Conservation (phyloP, 441 rosid genomes). For the Populus tomentosa region DNA sequence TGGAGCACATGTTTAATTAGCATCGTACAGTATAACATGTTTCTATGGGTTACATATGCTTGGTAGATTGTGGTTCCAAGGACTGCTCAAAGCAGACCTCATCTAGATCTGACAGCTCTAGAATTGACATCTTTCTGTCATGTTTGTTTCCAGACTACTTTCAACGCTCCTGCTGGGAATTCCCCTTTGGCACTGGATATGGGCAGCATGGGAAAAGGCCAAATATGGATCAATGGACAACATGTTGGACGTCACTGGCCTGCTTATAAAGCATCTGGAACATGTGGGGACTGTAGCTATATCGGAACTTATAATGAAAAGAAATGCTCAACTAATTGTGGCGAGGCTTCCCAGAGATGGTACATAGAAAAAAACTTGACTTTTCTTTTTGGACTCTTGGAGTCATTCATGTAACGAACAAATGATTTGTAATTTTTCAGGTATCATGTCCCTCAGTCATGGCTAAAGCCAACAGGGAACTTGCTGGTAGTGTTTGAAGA, state of each 20-base stretch:
- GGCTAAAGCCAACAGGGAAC: conserved; percentile 88
- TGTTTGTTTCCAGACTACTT: conserved; percentile 54
- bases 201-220: conserved; percentile 97
- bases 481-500: conserved; percentile 31
- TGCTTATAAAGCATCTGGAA: conserved; percentile 81
- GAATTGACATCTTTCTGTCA: conserved; percentile 21
- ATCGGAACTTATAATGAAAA: conserved; percentile 66
- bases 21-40: neutral
- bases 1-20: neutral
- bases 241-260: conserved; percentile 95
- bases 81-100: neutral
- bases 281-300: conserved; percentile 64
- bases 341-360: conserved; percentile 98
- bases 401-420: neutral
- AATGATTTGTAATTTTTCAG: conserved; percentile 26
- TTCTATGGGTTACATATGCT: neutral
- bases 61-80: neutral
- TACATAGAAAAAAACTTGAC: conserved; percentile 20
- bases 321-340: conserved; percentile 82
- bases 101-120: neutral
- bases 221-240: conserved; percentile 93
- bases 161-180: conserved; percentile 85
- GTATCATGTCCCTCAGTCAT: conserved; percentile 90
- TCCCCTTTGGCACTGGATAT: conserved; percentile 87
- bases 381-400: conserved; percentile 6